phyloP scores from a whole-genome alignment of 768 basidiomycete species.

The Cyclocybe cylindracea region DNA sequence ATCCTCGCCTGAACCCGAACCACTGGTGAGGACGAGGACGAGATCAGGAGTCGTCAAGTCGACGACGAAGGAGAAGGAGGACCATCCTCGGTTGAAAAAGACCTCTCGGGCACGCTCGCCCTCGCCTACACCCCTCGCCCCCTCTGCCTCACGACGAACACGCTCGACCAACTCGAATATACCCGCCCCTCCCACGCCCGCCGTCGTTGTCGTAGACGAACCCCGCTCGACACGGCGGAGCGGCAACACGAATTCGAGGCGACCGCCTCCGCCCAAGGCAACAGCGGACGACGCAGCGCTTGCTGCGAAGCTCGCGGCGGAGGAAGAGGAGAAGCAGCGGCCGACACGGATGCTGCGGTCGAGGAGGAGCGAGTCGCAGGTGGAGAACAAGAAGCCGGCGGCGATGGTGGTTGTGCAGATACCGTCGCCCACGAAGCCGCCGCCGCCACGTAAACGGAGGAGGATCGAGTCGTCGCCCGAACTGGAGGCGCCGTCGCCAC shows the following conservation, averaged over 20 bases:
- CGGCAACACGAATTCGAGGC: slow-evolving; percentile 6
- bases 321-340: slow-evolving; percentile 26
- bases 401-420: neutral
- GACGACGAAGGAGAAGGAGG: slow-evolving; percentile 8
- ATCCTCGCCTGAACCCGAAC: neutral
- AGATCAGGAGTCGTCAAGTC: slow-evolving; percentile 10
- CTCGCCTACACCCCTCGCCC: slow-evolving; percentile 9
- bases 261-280: neutral
- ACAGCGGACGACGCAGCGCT: slow-evolving; percentile 22
- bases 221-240: slow-evolving; percentile 10
- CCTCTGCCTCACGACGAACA: slow-evolving; percentile 9
- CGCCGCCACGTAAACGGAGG: slow-evolving; percentile 44
- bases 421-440: slow-evolving; percentile 1
- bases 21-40: slow-evolving; percentile 6
- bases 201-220: slow-evolving; percentile 5
- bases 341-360: slow-evolving; percentile 31
- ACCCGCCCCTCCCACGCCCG: slow-evolving; percentile 5
- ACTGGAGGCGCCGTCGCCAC: slow-evolving; percentile 11
- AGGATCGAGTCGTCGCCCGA: slow-evolving; percentile 43
- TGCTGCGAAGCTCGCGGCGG: slow-evolving; percentile 25
- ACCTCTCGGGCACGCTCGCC: slow-evolving; percentile 5
- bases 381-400: slow-evolving; percentile 15
- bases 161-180: slow-evolving; percentile 15
- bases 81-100: neutral
- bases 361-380: slow-evolving; percentile 17